Conservation (phyloP, 2,329 filamentous ascomycete species). For the Clarireedia homoeocarpa region DNA sequence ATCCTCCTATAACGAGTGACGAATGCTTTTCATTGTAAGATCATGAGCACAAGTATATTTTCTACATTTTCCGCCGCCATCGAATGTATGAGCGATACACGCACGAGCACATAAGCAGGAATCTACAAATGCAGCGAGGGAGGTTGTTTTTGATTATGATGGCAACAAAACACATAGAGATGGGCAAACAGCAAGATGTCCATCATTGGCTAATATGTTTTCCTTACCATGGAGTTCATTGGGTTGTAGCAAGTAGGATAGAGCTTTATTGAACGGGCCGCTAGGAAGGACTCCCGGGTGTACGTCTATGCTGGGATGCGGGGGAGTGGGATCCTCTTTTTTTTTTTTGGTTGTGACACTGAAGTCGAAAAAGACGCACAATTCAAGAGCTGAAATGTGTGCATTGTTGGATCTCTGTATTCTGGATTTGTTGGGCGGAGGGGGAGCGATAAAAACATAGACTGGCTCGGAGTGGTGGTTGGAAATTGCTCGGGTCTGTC, state of each 20-base stretch:
- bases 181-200: not conserved
- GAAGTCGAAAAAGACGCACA: slow-evolving; percentile 16
- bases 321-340: not conserved
- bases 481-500: not conserved
- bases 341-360: not conserved
- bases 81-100: slow-evolving; percentile 9
- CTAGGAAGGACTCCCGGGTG: not conserved
- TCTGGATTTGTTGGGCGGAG: not conserved
- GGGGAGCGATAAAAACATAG: not conserved
- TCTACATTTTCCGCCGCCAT: slow-evolving; percentile 7
- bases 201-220: not conserved
- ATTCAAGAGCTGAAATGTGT: slow-evolving; percentile 28
- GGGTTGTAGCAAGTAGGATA: not conserved
- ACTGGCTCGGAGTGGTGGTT: not conserved
- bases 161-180: not conserved
- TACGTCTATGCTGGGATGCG: not conserved
- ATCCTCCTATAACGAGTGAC: not conserved
- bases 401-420: slow-evolving; percentile 11
- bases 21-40: not conserved
- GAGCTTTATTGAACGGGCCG: not conserved
- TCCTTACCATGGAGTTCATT: slow-evolving; percentile 7
- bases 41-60: not conserved
- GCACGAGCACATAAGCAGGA: not conserved
- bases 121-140: not conserved
- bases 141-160: not conserved